Percentiles rank a stretch among this genome's conserved stretches.
These are phyloP conservation scores for Beta corolliflora DNA, from an alignment of 179 eudicot genomes.

Conservation along the genomic window DNA sequence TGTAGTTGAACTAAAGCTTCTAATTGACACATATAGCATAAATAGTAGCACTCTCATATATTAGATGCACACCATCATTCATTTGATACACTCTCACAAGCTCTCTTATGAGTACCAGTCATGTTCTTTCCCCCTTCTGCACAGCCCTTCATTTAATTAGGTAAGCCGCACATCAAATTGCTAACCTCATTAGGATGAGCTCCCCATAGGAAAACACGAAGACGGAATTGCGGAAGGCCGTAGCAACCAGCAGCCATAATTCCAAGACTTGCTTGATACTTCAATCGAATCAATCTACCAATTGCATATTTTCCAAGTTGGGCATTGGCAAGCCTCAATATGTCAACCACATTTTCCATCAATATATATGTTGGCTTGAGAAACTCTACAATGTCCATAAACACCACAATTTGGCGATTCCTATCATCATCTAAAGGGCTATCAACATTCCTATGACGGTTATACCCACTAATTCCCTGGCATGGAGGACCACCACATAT, in stretches of 20 bases:
- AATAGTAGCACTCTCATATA: not conserved
- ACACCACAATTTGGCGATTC: constrained; percentile 52
- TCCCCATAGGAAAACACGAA: constrained; percentile 65
- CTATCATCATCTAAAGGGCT: constrained; percentile 52
- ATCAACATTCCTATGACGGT: constrained; percentile 45
- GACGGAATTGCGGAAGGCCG: constrained; percentile 62
- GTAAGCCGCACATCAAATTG: not conserved
- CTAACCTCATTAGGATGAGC: constrained; percentile 57
- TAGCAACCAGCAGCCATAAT: constrained; percentile 68
- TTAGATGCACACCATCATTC: not conserved
- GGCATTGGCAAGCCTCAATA: constrained; percentile 52
- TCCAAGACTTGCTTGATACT: constrained; percentile 57
- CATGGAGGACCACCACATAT: constrained; percentile 56
- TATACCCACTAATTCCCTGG: constrained; percentile 52
- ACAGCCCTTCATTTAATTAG: not conserved
- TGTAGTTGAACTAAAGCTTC: not conserved
- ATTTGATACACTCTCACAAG: not conserved
- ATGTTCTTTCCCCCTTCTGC: not conserved
- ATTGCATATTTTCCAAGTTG: constrained; percentile 56
- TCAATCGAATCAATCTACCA: constrained; percentile 46
- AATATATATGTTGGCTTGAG: constrained; percentile 51
- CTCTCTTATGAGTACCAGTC: not conserved
- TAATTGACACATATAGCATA: not conserved
- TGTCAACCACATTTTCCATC: constrained; percentile 62
- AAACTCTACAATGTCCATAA: constrained; percentile 52